Conservation (phyloP, 176 grass and related monocot species). For the Phragmites australis region DNA sequence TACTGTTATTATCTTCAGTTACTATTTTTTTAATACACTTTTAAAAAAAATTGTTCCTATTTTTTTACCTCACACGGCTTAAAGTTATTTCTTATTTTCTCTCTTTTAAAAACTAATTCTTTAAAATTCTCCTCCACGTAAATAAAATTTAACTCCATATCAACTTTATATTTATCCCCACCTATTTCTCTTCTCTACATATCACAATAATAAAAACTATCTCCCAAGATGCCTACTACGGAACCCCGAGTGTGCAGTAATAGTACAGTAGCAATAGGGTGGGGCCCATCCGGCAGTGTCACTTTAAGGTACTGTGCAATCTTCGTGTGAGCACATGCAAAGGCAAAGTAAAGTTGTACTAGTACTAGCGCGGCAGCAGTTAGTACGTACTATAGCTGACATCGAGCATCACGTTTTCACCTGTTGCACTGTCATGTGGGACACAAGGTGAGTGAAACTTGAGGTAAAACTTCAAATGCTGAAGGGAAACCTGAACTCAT, state of each 20-base stretch:
- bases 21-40: no score
- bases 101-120: no score
- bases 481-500: neutral
- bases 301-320: neutral
- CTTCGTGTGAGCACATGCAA: slow-evolving; percentile 36
- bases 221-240: no score
- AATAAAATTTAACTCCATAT: no score
- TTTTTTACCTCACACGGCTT: no score
- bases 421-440: slow-evolving; percentile 4
- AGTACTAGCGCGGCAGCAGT: neutral
- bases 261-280: neutral
- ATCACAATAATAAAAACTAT: no score
- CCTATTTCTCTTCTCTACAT: no score
- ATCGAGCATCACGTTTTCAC: slow-evolving; percentile 32
- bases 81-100: no score
- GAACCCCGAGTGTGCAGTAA: neutral
- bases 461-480: neutral
- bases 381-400: neutral
- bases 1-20: no score
- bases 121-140: no score
- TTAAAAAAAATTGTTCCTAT: no score
- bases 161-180: no score
- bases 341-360: neutral
- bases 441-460: neutral
- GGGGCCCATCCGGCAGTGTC: neutral